Evolutionary conservation across 2,329 filamentous ascomycete species (phyloP), one percentile per base, ranked within the genome.

Genomic region (Cercospora sp.): DNA sequence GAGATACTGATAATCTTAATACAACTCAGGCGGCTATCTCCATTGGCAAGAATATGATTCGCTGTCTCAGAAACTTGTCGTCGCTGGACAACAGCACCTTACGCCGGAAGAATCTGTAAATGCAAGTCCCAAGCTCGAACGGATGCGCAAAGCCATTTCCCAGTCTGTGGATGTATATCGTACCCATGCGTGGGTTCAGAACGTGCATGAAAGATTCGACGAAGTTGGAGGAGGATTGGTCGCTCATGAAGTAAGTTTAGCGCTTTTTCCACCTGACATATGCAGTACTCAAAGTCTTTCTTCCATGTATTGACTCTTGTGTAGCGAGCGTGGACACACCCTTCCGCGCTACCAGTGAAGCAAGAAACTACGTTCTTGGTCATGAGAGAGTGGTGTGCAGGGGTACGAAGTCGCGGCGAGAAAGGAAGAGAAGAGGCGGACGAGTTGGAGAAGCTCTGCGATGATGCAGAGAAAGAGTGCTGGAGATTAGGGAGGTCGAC

Each of bases 11-110:
- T 53, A 24, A 3, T 28, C 49, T 53, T 3, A 6, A 10, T 3
- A 53, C 5, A 21, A 10, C 3, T 12, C 5, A 53, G 72, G 71
- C 10, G 73, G 74, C 13, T 71, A 67, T 49, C 58, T 76, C 0
- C 73, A 76, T 24, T 76, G 73, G 74, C 68, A 72, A 40, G 72
- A 74, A 65, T 72, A 69, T 24, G 63, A 73, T 45, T 43, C 65
- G 10, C 37, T 49, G 8, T 69, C 34, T 1, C 66, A 69, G 26
- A 63, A 61, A 18, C 28, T 72, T 8, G 24, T 70, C 1, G 30
- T 69, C 3, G 55, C 49, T 16, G 49, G 49, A 7, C 6, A 53
- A 53, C 21, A 13, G 3, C 21, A 53, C 12, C 49, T 28, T 3
- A 53, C 49, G 28, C 2, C 49, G 6, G 49, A 53, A 53, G 49